A percentile compares a stretch with the other conserved stretches of the same genome.
Evolutionary conservation across 768 basidiomycete genomes (phyloP).

Genomic region (Scleroderma bovista): DNA sequence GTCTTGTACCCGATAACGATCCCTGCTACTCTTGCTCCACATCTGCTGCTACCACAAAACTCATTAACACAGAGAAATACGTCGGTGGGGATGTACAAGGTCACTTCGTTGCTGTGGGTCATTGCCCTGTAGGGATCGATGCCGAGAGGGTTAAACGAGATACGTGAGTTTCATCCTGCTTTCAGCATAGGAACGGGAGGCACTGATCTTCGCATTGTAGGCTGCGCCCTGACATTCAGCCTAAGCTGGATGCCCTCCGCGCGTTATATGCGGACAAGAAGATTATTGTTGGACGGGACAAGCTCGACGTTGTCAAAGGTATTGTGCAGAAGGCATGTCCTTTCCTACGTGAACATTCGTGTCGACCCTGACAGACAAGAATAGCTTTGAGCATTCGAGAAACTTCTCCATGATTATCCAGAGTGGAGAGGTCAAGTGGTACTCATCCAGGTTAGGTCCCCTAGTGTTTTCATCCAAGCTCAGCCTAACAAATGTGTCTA

Average conservation of each 20-base stretch:
- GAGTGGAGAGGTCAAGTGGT: conserved; percentile 92
- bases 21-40: neutral
- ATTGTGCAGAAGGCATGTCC: conserved; percentile 83
- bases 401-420: conserved; percentile 88
- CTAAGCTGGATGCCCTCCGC: conserved; percentile 83
- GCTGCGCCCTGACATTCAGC: conserved; percentile 63
- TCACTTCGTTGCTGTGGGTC: conserved; percentile 72
- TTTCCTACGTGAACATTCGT: neutral
- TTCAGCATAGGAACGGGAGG: neutral
- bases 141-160: conserved; percentile 84
- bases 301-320: conserved; percentile 97
- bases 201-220: conserved; percentile 1
- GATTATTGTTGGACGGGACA: conserved; percentile 96
- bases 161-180: conserved; percentile 41
- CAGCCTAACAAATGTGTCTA: neutral
- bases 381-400: conserved; percentile 91
- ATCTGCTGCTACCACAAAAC: conserved; percentile 3
- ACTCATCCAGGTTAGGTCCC: conserved; percentile 44
- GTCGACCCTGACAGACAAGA: neutral
- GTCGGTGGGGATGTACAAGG: conserved; percentile 78
- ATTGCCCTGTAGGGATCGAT: conserved; percentile 96
- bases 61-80: conserved; percentile 16
- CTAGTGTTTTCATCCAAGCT: neutral
- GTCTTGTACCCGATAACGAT: neutral
- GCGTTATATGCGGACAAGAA: conserved; percentile 93